Evolutionary conservation across 2,329 filamentous ascomycete species (phyloP), one percentile per base, ranked within the genome.

Genomic region (Pyricularia sp.): DNA sequence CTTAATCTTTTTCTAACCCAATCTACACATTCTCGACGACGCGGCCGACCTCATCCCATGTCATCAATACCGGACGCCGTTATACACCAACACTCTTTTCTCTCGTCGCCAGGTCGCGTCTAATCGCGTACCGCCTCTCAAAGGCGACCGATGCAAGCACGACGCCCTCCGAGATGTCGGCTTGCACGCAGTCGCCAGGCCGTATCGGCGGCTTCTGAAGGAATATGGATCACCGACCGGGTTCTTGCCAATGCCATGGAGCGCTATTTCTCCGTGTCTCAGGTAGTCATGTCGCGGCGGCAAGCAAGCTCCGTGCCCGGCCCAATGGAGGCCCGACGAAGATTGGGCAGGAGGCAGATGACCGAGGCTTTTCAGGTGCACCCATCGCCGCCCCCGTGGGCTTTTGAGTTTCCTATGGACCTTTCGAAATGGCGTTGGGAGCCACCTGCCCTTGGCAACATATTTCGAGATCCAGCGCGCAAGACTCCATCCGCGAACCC

Each of bases 201-300:
- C 20, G 30, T 25, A n/a, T 65, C 33, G 67, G 33, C 67, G 20
- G 67, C n/a, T 33, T 25, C 59, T 12, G 83, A 85, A 67, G 78
- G 80, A 63, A 74, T 88, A 72, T 90, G 88, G 86, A 82, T 90
- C 71, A 83, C 84, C 33, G 88, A 91, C 72, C 80, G 85, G 64
- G 72, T 85, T 28, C 81, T 90, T 17, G 76, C 79, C 28, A 77
- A 78, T 68, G 82, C 83, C 2, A 85, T 88, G 72, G 80, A 82
- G 65, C 79, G 81, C 23, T 84, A 81, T 73, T 80, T 80, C 65
- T 72, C 70, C 33, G 71, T 81, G 14, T 80, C 78, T 9, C 70
- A 70, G 55, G 64, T 70, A 17, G 64, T 42, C 26, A 36, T 25
- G 36, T 64, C 69, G 31, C 73, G 73, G 23, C 77, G 79, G 50